Conservation (phyloP, 371 early-diverging fungal species). For the Rhizomucor pusillus region DNA sequence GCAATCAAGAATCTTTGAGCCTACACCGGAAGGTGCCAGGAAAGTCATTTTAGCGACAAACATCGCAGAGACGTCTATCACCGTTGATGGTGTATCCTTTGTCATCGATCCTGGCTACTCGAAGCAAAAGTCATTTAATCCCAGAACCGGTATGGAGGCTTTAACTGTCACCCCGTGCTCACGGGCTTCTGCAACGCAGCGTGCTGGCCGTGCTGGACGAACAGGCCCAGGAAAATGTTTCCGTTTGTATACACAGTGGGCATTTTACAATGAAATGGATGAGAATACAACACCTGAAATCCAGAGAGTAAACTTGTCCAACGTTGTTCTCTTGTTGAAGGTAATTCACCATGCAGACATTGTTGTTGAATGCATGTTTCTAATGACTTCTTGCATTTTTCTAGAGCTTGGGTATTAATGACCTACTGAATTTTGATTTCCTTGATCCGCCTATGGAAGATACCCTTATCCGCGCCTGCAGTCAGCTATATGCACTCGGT, state of each 20-base stretch:
- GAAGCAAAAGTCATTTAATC: conserved; percentile 95
- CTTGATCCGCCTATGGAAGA: conserved; percentile 97
- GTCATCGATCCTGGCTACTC: conserved; percentile 93
- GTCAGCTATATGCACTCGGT: conserved; percentile 94
- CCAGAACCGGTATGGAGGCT: conserved; percentile 95
- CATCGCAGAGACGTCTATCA: conserved; percentile 99
- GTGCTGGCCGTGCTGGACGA: conserved; percentile 98
- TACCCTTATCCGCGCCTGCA: conserved; percentile 88
- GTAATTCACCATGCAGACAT: conserved; percentile 31
- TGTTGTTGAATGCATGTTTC: not conserved
- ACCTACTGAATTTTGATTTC: conserved; percentile 96
- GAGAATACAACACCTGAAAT: conserved; percentile 96
- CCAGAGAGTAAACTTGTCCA: conserved; percentile 89
- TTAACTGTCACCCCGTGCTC: conserved; percentile 93
- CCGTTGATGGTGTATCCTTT: conserved; percentile 89
- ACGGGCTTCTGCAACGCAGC: conserved; percentile 96
- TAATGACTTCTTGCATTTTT: not conserved
- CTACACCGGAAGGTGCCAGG: conserved; percentile 90
- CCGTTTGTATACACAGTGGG: conserved; percentile 95
- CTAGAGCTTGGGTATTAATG: conserved; percentile 89
- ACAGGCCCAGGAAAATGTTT: conserved; percentile 98
- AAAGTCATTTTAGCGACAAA: conserved; percentile 99
- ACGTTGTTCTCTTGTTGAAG: conserved; percentile 88
- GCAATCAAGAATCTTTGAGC: conserved; percentile 96
- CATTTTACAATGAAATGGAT: conserved; percentile 92